Evolutionary conservation across 768 basidiomycete species (phyloP).

Genomic region (Kwoniella pini): DNA sequence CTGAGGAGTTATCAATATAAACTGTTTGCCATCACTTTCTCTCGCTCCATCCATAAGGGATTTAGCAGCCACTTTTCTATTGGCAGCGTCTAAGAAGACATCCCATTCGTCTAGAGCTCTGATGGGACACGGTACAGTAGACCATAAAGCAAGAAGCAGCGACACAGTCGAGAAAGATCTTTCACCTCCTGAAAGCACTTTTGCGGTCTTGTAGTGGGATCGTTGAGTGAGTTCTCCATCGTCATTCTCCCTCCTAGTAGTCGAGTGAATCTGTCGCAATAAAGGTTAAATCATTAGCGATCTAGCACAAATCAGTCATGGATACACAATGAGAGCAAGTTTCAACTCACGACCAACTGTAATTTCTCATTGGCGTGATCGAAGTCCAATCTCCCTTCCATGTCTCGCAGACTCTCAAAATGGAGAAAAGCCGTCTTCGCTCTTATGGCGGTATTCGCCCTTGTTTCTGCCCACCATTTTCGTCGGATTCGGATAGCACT

Average conservation of each 20-base stretch:
- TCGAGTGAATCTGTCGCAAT: conserved; percentile 6
- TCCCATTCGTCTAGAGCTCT: conserved; percentile 98
- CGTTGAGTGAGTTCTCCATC: conserved; percentile 61
- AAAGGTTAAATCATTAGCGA: neutral
- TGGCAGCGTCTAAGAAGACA: conserved; percentile 72
- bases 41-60: conserved; percentile 95
- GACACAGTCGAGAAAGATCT: conserved; percentile 97
- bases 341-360: conserved; percentile 24
- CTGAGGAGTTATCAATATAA: conserved; percentile 93
- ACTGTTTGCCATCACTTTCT: conserved; percentile 82
- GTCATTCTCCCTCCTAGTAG: conserved; percentile 63
- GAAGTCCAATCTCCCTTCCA: conserved; percentile 82
- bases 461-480: conserved; percentile 80
- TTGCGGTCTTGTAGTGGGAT: conserved; percentile 41
- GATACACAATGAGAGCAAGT: neutral
- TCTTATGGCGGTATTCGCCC: conserved; percentile 81
- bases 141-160: conserved; percentile 90
- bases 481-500: conserved; percentile 68
- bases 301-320: neutral
- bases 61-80: conserved; percentile 84
- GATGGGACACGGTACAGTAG: conserved; percentile 88
- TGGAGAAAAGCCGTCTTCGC: conserved; percentile 69
- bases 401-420: conserved; percentile 81
- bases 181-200: conserved; percentile 74
- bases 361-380: conserved; percentile 60